Evolutionary conservation across 2,329 filamentous ascomycete genomes (phyloP), one percentile per base, ranked within the genome.

Genomic region (Biscogniauxia marginata): DNA sequence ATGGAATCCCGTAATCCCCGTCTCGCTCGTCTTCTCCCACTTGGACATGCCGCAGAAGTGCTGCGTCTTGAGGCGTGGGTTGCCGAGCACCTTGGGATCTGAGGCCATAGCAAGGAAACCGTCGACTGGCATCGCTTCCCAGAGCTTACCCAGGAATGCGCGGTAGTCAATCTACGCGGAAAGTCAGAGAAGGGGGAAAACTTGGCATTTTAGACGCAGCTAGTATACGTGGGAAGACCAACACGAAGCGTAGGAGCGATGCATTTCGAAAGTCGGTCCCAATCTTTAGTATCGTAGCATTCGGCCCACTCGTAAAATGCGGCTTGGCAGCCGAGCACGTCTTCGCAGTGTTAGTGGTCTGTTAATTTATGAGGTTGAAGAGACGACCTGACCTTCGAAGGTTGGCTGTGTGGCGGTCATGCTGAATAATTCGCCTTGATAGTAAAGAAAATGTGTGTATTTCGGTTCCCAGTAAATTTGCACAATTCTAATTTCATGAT

Each of bases 101-200:
- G 79, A 82, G 3, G 78, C 79, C 78, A 84, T 80, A 48, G 65
- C 66, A 24, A 84, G 61, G 66, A 81, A 83, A 54, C 83, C 77
- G 1, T 77, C 77, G 7, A 80, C 79, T 0, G 80, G 79, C 79
- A 84, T 83, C 16, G 73, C 70, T 58, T 83, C 79, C 81, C 81
- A 84, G 3, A 79, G 67, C 70, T 82, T 80, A 72, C 77, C 73
- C 58, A 83, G 73, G 65, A 83, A 78, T 13, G 54, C 23, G 19
- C 59, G 53, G 51, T 70, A 68, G 46, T 69, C 65, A 46, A 69
- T 55, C 67, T 68, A 50, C n/a, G 22, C 16, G 25, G 6, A 1
- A 18, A 21, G 49, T 50, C 24, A 19, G n/a, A 6, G 39, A 46
- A 2, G 1, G 25, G 11, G 21, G 9, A 44, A 21, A n/a, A 21